These are phyloP conservation scores for Hymenoscyphus salicellus DNA, from an alignment of 2,329 filamentous ascomycete species.

Conservation along the genomic window DNA sequence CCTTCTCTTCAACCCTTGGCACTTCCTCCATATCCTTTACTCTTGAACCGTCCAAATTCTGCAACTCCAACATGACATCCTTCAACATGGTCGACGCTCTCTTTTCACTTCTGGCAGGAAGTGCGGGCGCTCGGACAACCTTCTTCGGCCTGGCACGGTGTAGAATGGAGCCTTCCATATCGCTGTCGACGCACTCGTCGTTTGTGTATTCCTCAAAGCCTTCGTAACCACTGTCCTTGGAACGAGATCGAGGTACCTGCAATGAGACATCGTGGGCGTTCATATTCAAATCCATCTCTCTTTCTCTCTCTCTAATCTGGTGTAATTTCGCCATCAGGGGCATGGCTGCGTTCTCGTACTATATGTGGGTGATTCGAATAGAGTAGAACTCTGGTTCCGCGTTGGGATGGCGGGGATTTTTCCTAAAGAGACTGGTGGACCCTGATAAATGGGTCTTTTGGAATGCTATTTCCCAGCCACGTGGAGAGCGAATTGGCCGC, in stretches of 20 bases:
- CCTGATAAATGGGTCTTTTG: not conserved
- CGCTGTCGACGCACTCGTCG: conserved; percentile 26
- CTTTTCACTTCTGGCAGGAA: conserved; percentile 30
- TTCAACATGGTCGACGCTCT: conserved; percentile 29
- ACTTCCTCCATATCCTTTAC: conserved; percentile 19
- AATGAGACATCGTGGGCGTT: conserved; percentile 8
- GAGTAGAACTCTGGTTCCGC: not conserved
- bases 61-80: conserved; percentile 29
- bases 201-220: conserved; percentile 27
- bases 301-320: conserved; percentile 3
- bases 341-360: conserved; percentile 1
- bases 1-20: conserved; percentile 23
- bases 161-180: conserved; percentile 34
- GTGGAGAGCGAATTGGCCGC: not conserved
- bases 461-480: not conserved
- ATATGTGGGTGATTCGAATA: not conserved
- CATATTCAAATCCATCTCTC: conserved; percentile 5
- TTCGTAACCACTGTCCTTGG: conserved; percentile 22
- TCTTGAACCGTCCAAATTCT: conserved; percentile 26
- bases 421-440: not conserved
- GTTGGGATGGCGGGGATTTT: not conserved
- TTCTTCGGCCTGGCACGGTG: conserved; percentile 26
- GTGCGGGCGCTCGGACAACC: conserved; percentile 21
- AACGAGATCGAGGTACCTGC: conserved; percentile 10
- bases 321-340: conserved; percentile 14